Percentiles rank a stretch among this genome's conserved stretches.
phyloP scores from a whole-genome alignment of 345 rosid genomes.

The Hypericum androsaemum region DNA sequence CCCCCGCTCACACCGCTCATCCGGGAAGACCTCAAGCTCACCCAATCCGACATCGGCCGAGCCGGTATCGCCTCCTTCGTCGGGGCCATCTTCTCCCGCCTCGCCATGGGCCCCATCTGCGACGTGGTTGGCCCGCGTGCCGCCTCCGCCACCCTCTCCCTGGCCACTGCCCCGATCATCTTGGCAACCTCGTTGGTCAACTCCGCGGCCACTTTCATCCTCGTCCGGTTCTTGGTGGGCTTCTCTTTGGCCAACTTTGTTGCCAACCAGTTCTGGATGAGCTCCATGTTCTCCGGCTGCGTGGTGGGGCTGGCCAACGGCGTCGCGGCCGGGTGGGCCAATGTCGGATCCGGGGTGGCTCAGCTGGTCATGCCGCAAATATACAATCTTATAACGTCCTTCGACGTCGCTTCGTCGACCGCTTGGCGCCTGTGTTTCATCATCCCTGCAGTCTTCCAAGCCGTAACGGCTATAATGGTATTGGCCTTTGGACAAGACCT shows the following conservation, averaged over 20 bases:
- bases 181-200: conserved; percentile 41
- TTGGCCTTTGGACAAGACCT: conserved; percentile 50
- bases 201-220: conserved; percentile 43
- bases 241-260: conserved; percentile 74
- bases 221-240: conserved; percentile 56
- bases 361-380: conserved; percentile 70
- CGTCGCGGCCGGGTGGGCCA: conserved; percentile 79
- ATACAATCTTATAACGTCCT: conserved; percentile 18
- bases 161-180: conserved; percentile 53
- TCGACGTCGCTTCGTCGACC: conserved; percentile 16
- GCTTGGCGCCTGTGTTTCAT: conserved; percentile 66
- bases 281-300: conserved; percentile 63
- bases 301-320: conserved; percentile 74
- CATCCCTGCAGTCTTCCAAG: conserved; percentile 46
- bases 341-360: conserved; percentile 56
- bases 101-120: conserved; percentile 76
- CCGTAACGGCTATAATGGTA: conserved; percentile 39
- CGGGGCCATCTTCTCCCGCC: conserved; percentile 77
- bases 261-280: conserved; percentile 88
- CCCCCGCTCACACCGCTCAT: conserved; percentile 72
- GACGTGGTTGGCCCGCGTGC: conserved; percentile 61
- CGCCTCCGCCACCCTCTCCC: conserved; percentile 59
- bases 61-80: conserved; percentile 69
- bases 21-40: conserved; percentile 46
- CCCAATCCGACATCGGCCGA: conserved; percentile 33